phyloP scores from a whole-genome alignment of 1,139 yeast species.

The Zhuliangozyma blackwelliae region DNA sequence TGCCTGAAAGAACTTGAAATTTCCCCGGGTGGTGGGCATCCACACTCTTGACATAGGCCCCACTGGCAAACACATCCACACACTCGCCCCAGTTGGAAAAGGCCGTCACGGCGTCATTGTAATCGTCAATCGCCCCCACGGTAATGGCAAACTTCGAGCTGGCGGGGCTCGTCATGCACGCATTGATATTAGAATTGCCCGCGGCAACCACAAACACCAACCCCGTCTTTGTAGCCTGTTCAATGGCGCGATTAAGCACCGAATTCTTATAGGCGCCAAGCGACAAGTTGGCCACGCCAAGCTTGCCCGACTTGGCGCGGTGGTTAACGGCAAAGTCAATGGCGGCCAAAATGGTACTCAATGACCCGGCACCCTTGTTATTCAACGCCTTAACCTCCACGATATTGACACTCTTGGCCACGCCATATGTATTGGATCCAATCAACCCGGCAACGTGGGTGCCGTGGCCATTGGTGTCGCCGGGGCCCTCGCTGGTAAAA shows the following conservation, averaged over 20 bases:
- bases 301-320: constrained; percentile 32
- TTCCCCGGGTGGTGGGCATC: constrained; percentile 17
- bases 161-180: constrained; percentile 80
- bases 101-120: constrained; percentile 59
- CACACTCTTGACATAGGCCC: constrained; percentile 58
- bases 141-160: constrained; percentile 68
- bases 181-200: constrained; percentile 74
- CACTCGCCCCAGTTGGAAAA: constrained; percentile 89
- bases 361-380: constrained; percentile 57
- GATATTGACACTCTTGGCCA: constrained; percentile 62
- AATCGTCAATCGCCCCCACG: constrained; percentile 83
- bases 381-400: constrained; percentile 72
- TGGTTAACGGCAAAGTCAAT: constrained; percentile 70
- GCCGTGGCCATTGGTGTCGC: constrained; percentile 71
- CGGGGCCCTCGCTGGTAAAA: constrained; percentile 56
- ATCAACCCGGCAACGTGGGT: constrained; percentile 92
- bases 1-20: constrained; percentile 62
- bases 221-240: constrained; percentile 68
- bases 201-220: constrained; percentile 84
- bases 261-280: constrained; percentile 67
- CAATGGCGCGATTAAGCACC: constrained; percentile 67
- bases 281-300: constrained; percentile 76
- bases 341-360: constrained; percentile 66
- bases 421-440: constrained; percentile 75
- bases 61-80: constrained; percentile 81